phyloP scores from a whole-genome alignment of 2,329 filamentous ascomycete genomes.

The Aureobasidium lini region DNA sequence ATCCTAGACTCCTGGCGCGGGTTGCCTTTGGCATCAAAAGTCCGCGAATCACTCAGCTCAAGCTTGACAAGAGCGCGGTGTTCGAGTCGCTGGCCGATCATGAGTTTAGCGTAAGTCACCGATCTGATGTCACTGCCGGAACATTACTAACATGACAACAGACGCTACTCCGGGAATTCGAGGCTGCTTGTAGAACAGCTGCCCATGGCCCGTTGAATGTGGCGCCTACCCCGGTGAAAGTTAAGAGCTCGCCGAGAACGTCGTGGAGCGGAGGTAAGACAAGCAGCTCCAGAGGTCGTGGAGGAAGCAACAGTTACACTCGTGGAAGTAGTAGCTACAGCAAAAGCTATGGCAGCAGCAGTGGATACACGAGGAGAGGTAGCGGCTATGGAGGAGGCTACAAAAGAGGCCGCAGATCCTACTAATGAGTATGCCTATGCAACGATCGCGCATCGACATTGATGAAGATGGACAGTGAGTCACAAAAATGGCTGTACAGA shows the following conservation, averaged over 20 bases:
- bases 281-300: not conserved
- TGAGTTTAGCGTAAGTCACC: constrained; percentile 40
- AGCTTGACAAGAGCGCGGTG: constrained; percentile 37
- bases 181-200: constrained; percentile 5
- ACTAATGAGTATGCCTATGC: not conserved
- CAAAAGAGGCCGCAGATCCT: not conserved
- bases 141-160: not conserved
- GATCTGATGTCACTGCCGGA: not conserved
- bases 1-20: constrained; percentile 51
- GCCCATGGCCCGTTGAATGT: not conserved
- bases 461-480: no score
- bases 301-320: not conserved
- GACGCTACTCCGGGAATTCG: constrained; percentile 2
- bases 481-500: not conserved
- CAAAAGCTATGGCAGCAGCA: not conserved
- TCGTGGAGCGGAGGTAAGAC: not conserved
- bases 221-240: not conserved
- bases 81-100: constrained; percentile 51
- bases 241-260: not conserved
- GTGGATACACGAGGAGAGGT: not conserved
- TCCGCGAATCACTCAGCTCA: constrained; percentile 45
- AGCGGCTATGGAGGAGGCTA: not conserved
- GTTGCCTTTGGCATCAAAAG: constrained; percentile 57
- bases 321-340: not conserved
- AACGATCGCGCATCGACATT: not conserved